Percentiles rank a stretch among this genome's conserved stretches.
Evolutionary conservation across 495 filamentous ascomycete species (phyloP).

Genomic region (Penicillium paxilli): DNA sequence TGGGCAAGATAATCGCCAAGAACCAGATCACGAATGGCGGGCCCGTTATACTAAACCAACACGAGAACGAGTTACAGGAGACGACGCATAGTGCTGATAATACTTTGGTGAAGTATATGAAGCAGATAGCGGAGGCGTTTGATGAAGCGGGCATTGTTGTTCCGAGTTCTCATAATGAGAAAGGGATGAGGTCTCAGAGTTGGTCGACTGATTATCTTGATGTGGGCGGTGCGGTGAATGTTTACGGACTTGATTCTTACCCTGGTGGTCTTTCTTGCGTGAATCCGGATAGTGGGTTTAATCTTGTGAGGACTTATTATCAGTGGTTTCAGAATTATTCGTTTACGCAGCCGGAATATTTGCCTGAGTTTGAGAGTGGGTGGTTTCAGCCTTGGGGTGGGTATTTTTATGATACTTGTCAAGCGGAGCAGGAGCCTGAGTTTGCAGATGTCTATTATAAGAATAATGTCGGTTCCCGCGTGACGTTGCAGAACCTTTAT

Average conservation of each 20-base stretch:
- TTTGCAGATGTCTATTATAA: conserved; percentile 60
- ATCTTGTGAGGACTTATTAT: conserved; percentile 52
- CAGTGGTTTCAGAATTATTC: conserved; percentile 59
- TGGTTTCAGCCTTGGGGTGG: conserved; percentile 56
- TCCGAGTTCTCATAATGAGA: conserved; percentile 54
- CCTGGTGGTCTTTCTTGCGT: conserved; percentile 55
- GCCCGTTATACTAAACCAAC: conserved; percentile 53
- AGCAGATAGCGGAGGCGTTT: conserved; percentile 49
- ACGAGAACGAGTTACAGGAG: conserved; percentile 55
- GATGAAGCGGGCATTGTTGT: conserved; percentile 49
- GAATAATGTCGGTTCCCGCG: conserved; percentile 51
- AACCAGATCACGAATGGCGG: conserved; percentile 55
- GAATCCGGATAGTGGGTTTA: conserved; percentile 50
- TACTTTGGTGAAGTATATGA: conserved; percentile 51
- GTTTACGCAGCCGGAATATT: conserved; percentile 50
- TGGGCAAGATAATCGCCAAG: conserved; percentile 47
- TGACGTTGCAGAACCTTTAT: conserved; percentile 52
- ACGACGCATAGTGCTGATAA: conserved; percentile 34
- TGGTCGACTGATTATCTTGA: conserved; percentile 58
- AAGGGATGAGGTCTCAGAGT: conserved; percentile 47
- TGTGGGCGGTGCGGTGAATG: conserved; percentile 54
- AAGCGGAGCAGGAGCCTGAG: conserved; percentile 46
- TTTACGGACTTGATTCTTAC: conserved; percentile 58
- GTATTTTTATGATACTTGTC: conserved; percentile 46
- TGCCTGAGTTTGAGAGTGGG: conserved; percentile 57